A percentile compares a stretch with the other conserved stretches of the same genome.
Conservation (phyloP, 2,329 filamentous ascomycete species). For the Arthrobotrys entomopaga region DNA sequence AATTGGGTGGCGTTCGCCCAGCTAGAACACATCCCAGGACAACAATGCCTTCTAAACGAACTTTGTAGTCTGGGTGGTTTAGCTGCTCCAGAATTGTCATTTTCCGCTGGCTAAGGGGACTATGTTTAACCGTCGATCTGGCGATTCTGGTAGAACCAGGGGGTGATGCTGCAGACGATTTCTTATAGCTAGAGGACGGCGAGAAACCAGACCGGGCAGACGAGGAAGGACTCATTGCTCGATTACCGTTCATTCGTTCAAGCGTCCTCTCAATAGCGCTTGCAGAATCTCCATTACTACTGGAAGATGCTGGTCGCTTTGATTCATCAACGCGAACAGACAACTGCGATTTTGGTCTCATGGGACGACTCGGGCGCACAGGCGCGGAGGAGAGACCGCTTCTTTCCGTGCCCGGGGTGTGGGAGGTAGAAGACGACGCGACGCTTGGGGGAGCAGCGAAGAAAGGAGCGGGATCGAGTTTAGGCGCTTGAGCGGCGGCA, state of each 20-base stretch:
- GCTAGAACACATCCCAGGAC: constrained; percentile 58
- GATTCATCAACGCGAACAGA: constrained; percentile 44
- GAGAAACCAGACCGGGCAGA: constrained; percentile 53
- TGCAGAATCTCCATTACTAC: constrained; percentile 54
- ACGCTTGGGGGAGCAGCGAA: constrained; percentile 30
- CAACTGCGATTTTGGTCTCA: constrained; percentile 49
- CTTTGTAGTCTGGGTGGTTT: constrained; percentile 58
- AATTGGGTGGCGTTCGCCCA: constrained; percentile 58
- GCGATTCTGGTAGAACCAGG: constrained; percentile 30
- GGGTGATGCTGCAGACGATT: constrained; percentile 38
- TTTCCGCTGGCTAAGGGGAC: constrained; percentile 57
- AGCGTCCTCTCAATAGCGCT: constrained; percentile 48
- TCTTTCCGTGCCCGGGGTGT: constrained; percentile 61
- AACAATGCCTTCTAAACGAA: constrained; percentile 59
- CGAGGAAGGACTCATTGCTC: constrained; percentile 55
- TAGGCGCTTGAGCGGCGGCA: constrained; percentile 59
- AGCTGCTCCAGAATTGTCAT: constrained; percentile 59
- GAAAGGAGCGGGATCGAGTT: constrained; percentile 57
- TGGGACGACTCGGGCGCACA: constrained; percentile 64
- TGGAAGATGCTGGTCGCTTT: constrained; percentile 51
- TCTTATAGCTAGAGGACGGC: constrained; percentile 48
- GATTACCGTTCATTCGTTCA: constrained; percentile 50
- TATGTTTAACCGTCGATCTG: constrained; percentile 57
- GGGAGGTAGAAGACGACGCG: constrained; percentile 53
- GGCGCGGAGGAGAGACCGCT: constrained; percentile 69